phyloP scores from a whole-genome alignment of 1,284 basidiomycete genomes.

The Lentinus polychrous region DNA sequence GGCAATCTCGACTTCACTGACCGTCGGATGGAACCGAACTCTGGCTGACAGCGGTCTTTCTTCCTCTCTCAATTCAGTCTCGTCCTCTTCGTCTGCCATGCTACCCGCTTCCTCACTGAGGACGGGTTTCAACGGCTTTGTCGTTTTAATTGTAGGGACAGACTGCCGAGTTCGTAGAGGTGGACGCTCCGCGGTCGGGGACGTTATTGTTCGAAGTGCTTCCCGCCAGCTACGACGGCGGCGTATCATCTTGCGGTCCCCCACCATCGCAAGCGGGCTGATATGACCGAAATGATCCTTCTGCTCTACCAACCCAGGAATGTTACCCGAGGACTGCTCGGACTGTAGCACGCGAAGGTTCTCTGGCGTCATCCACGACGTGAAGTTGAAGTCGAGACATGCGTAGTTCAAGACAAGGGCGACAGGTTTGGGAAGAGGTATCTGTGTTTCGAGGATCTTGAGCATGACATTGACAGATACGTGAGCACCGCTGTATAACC shows the following conservation, averaged over 20 bases:
- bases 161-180: conserved; percentile 15
- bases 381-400: conserved; percentile 93
- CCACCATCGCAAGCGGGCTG: conserved; percentile 84
- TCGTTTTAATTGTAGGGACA: conserved; percentile 8
- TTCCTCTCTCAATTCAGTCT: conserved; percentile 40
- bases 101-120: conserved; percentile 21
- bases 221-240: conserved; percentile 51
- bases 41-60: conserved; percentile 57
- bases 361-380: conserved; percentile 92
- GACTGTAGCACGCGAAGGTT: conserved; percentile 78
- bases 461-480: conserved; percentile 79
- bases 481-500: conserved; percentile 65
- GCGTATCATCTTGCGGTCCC: conserved; percentile 47
- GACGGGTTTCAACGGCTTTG: conserved; percentile 1
- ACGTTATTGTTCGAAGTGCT: conserved; percentile 21
- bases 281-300: conserved; percentile 87
- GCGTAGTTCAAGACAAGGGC: conserved; percentile 81
- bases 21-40: conserved; percentile 36
- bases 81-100: conserved; percentile 46
- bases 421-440: conserved; percentile 53
- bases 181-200: conserved; percentile 17
- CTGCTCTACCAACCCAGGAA: conserved; percentile 65
- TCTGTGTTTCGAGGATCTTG: conserved; percentile 71
- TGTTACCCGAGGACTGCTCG: conserved; percentile 74
- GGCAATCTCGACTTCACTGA: conserved; percentile 14